Conservation (phyloP, 2,329 filamentous ascomycete genomes). For the Phoma sp. region DNA sequence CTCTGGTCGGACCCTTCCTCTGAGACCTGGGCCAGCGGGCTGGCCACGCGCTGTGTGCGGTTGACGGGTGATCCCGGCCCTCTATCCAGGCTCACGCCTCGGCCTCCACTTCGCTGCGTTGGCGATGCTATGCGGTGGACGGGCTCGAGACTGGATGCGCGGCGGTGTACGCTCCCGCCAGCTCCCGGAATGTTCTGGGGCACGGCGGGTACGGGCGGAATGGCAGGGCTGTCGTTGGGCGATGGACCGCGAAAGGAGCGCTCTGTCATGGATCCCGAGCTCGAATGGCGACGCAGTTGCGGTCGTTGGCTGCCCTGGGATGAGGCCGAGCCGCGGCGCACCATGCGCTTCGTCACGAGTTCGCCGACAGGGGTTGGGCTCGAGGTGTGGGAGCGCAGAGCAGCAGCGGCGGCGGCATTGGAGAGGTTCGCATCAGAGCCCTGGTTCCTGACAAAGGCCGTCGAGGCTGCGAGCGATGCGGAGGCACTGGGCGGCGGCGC, state of each 20-base stretch:
- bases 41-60: conserved; percentile 38
- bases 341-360: conserved; percentile 85
- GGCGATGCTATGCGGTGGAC: conserved; percentile 55
- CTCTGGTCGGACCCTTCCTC: conserved; percentile 52
- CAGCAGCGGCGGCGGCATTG: conserved; percentile 83
- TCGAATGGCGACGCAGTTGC: conserved; percentile 58
- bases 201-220: conserved; percentile 78
- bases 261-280: conserved; percentile 84
- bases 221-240: conserved; percentile 44
- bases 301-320: conserved; percentile 60
- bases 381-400: conserved; percentile 77
- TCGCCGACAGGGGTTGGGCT: conserved; percentile 80
- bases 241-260: conserved; percentile 83
- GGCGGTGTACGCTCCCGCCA: conserved; percentile 35
- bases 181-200: conserved; percentile 57
- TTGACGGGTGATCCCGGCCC: conserved; percentile 26
- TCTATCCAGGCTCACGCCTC: conserved; percentile 51
- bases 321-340: conserved; percentile 74
- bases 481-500: conserved; percentile 67
- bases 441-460: conserved; percentile 76
- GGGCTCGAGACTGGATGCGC: conserved; percentile 59
- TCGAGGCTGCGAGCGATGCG: conserved; percentile 79
- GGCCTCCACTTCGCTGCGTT: conserved; percentile 43
- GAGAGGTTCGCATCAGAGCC: conserved; percentile 72
- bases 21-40: conserved; percentile 49